Evolutionary conservation across 441 rosid genomes (phyloP).

Genomic region (Corymbia calophylla): DNA sequence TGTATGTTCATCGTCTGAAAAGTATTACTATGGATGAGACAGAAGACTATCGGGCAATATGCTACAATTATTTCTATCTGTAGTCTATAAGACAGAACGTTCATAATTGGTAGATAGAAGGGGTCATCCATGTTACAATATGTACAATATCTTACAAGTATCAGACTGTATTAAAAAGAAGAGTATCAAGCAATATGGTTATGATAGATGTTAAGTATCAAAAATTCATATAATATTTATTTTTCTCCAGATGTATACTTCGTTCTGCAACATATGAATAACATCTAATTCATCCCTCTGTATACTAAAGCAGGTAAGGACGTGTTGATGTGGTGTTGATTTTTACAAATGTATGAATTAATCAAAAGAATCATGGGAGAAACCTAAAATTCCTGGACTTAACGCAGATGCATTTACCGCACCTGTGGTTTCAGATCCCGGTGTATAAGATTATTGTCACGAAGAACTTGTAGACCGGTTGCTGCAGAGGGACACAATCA

Average conservation of each 20-base stretch:
- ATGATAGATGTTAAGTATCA: neutral
- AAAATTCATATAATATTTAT: neutral
- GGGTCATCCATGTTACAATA: neutral
- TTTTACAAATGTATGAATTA: neutral
- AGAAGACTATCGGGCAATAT: neutral
- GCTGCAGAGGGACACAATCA: conserved; percentile 32
- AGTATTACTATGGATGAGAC: neutral
- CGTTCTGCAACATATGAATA: neutral
- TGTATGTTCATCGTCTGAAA: neutral
- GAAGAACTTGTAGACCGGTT: conserved; percentile 79
- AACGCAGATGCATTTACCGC: neutral
- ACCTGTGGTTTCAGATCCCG: conserved; percentile 99
- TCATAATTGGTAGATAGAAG: neutral
- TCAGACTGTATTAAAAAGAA: neutral
- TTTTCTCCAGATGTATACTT: neutral
- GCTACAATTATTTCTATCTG: neutral
- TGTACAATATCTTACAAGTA: neutral
- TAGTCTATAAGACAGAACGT: neutral
- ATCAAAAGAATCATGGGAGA: neutral
- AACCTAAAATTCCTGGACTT: neutral
- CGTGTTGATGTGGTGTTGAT: neutral
- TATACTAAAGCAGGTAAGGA: neutral
- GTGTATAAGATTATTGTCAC: conserved; percentile 91
- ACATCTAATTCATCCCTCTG: neutral
- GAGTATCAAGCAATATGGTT: neutral